Conservation (phyloP, 176 grass and related monocot species). For the Carex cristatella region DNA sequence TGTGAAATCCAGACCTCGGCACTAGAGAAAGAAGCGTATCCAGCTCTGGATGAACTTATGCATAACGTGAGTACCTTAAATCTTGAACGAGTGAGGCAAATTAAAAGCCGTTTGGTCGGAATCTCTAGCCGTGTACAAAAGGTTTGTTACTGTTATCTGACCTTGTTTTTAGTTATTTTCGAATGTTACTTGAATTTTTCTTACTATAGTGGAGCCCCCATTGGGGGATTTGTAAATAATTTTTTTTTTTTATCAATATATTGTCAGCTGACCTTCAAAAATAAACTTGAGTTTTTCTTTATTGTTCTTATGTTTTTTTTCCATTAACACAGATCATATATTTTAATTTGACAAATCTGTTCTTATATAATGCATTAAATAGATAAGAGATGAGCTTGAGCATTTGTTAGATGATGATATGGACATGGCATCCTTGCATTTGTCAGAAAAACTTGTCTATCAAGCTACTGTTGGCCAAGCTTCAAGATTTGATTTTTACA, state of each 20-base stretch:
- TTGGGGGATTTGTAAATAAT: no score
- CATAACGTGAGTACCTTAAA: slow-evolving; percentile 76
- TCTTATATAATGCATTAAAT: background rate
- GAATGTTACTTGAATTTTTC: background rate
- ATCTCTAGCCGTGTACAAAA: slow-evolving; percentile 66
- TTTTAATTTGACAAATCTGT: background rate
- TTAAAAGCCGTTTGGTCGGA: slow-evolving; percentile 67
- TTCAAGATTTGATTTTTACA: background rate
- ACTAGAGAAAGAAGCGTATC: slow-evolving; percentile 71
- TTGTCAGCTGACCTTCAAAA: no score
- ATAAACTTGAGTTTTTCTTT: background rate
- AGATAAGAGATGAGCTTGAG: slow-evolving; percentile 70
- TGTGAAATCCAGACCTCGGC: slow-evolving; percentile 29
- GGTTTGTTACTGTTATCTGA: slow-evolving; percentile 13
- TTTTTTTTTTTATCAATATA: no score
- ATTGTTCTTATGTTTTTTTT: background rate
- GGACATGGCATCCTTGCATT: slow-evolving; percentile 61
- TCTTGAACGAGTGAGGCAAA: slow-evolving; percentile 67
- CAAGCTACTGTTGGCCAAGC: slow-evolving; percentile 17
- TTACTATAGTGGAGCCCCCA: no score
- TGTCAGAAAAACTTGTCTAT: slow-evolving; percentile 51
- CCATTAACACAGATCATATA: background rate
- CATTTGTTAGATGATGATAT: slow-evolving; percentile 60
- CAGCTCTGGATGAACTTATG: slow-evolving; percentile 67
- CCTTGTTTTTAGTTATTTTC: background rate